phyloP scores from a whole-genome alignment of 768 basidiomycete species.

The Podaxis sp. region DNA sequence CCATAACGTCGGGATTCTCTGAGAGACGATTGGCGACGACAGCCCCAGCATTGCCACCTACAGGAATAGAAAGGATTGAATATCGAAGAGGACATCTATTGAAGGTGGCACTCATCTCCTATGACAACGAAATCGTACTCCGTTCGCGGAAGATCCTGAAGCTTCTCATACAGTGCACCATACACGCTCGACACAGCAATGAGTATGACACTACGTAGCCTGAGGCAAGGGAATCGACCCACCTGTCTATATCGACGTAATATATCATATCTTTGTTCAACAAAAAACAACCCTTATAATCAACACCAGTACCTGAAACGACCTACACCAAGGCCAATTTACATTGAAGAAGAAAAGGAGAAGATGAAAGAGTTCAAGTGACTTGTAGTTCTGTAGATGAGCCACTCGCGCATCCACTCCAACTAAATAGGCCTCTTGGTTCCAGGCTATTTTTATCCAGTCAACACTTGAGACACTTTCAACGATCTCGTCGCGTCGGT shows the following conservation, averaged over 20 bases:
- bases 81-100: background rate
- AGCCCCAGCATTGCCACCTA: slow-evolving; percentile 31
- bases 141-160: slow-evolving; percentile 2
- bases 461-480: too few species aligned
- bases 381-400: background rate
- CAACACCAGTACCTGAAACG: background rate
- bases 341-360: background rate
- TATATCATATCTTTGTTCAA: background rate
- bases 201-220: background rate
- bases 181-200: background rate
- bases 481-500: too few species aligned
- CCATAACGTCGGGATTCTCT: slow-evolving; percentile 28
- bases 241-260: background rate
- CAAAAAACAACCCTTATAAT: background rate
- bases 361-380: background rate
- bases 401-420: background rate
- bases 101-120: slow-evolving; percentile 23
- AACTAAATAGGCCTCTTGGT: background rate
- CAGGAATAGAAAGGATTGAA: background rate
- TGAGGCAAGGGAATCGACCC: background rate
- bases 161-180: slow-evolving; percentile 6
- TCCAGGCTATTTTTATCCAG: too few species aligned
- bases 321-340: background rate
- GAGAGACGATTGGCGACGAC: slow-evolving; percentile 33
- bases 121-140: slow-evolving; percentile 30